Conservation (phyloP, 306 rosid genomes). For the Vigna unguiculata region DNA sequence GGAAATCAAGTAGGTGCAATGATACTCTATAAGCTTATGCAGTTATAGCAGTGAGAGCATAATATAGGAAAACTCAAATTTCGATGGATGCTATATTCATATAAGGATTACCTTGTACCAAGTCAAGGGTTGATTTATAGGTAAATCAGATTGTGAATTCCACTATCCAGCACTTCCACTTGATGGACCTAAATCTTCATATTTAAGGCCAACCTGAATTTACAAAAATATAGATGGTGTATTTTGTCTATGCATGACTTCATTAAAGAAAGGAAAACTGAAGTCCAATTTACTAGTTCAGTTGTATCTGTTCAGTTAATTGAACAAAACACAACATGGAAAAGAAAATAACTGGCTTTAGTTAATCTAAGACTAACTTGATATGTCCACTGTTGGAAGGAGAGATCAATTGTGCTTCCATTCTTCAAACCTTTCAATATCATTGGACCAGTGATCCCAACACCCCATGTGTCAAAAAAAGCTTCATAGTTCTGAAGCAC, state of each 20-base stretch:
- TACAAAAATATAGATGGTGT: too few relatives aligned
- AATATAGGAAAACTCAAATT: neutral
- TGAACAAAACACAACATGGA: constrained; percentile 15
- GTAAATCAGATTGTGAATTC: constrained; percentile 70
- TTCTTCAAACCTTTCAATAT: constrained; percentile 62
- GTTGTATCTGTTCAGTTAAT: too few relatives aligned
- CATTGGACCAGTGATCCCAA: constrained; percentile 94
- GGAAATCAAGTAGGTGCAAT: constrained; percentile 14
- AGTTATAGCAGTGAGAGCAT: constrained; percentile 9
- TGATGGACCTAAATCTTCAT: too few relatives aligned
- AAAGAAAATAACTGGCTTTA: constrained; percentile 26
- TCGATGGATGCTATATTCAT: neutral
- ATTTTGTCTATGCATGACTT: too few relatives aligned
- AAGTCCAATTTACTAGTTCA: too few relatives aligned
- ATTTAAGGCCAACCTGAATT: too few relatives aligned
- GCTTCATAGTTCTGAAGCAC: constrained; percentile 77
- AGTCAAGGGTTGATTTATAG: constrained; percentile 77
- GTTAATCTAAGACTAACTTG: constrained; percentile 64
- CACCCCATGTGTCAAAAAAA: constrained; percentile 71
- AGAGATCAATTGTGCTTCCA: constrained; percentile 71
- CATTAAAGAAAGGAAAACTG: too few relatives aligned
- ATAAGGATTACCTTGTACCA: constrained; percentile 86
- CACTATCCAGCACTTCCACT: too few relatives aligned
- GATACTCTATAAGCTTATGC: constrained; percentile 16
- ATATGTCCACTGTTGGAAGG: constrained; percentile 84